Percentiles rank a stretch among this genome's conserved stretches.
Conservation (phyloP, 768 basidiomycete genomes). For the Cystobasidium ongulense region DNA sequence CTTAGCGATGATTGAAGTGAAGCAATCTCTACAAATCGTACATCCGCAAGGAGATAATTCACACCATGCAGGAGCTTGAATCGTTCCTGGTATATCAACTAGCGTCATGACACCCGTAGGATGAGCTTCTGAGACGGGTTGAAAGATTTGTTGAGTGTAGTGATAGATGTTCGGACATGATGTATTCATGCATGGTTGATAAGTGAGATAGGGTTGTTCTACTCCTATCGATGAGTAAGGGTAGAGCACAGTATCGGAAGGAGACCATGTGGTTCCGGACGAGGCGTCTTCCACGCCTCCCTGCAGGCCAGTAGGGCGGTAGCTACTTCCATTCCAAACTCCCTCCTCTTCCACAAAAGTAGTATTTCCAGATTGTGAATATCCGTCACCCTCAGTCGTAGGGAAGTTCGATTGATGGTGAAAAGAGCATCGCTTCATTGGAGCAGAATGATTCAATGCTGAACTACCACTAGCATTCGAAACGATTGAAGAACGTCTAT, state of each 20-base stretch:
- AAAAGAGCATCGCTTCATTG: too few species aligned
- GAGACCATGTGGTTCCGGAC: neutral
- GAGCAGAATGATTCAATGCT: too few species aligned
- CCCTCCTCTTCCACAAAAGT: too few species aligned
- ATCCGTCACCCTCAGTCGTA: too few species aligned
- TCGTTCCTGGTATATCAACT: neutral
- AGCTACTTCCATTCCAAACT: too few species aligned
- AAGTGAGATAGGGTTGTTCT: neutral
- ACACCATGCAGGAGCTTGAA: constrained; percentile 20
- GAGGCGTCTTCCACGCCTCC: too few species aligned
- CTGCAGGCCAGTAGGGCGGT: too few species aligned
- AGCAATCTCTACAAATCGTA: constrained; percentile 9
- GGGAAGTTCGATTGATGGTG: too few species aligned
- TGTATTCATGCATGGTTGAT: neutral
- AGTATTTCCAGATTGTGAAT: too few species aligned
- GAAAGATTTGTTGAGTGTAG: neutral
- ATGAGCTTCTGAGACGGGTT: neutral
- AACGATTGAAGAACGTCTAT: neutral
- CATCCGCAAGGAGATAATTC: constrained; percentile 9
- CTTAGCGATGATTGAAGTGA: neutral
- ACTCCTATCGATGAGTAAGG: neutral
- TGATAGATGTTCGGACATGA: neutral
- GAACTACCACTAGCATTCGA: neutral
- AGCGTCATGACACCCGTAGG: neutral
- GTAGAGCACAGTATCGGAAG: neutral